These are phyloP conservation scores for Calonectria pteridis DNA, from an alignment of 2,329 filamentous ascomycete species.

Conservation along the genomic window DNA sequence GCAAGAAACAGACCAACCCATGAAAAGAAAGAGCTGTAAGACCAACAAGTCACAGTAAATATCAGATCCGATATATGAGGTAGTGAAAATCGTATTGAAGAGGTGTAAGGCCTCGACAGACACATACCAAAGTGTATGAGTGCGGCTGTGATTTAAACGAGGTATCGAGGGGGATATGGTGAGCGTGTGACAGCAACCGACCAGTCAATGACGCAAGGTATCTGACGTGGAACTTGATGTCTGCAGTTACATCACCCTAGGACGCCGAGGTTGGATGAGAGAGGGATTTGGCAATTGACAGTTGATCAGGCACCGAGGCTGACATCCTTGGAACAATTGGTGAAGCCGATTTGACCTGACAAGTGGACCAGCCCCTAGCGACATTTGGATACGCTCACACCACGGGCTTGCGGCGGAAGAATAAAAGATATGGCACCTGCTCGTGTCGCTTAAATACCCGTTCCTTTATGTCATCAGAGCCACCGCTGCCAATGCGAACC, in stretches of 20 bases:
- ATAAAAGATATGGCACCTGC: conserved; percentile 61
- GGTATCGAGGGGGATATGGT: background rate
- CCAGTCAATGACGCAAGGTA: background rate
- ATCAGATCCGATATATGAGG: background rate
- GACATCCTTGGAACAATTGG: background rate
- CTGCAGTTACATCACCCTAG: background rate
- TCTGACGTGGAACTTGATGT: background rate
- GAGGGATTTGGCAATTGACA: conserved; percentile 1
- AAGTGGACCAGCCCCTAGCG: background rate
- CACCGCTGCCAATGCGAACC: conserved; percentile 56
- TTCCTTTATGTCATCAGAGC: conserved; percentile 50
- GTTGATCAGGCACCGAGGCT: background rate
- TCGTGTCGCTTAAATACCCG: conserved; percentile 54
- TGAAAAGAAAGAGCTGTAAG: background rate
- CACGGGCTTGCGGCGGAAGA: conserved; percentile 56
- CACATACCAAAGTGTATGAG: background rate
- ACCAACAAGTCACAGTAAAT: background rate
- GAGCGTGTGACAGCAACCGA: conserved; percentile 3
- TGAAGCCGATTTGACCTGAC: background rate
- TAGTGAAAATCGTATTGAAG: background rate
- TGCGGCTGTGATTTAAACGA: background rate
- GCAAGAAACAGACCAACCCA: conserved; percentile 6
- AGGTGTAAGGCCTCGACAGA: background rate
- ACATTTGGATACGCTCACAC: conserved; percentile 26
- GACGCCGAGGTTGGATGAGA: conserved; percentile 3